phyloP scores from a whole-genome alignment of 495 filamentous ascomycete species.

The Jackrogersella multiformis region DNA sequence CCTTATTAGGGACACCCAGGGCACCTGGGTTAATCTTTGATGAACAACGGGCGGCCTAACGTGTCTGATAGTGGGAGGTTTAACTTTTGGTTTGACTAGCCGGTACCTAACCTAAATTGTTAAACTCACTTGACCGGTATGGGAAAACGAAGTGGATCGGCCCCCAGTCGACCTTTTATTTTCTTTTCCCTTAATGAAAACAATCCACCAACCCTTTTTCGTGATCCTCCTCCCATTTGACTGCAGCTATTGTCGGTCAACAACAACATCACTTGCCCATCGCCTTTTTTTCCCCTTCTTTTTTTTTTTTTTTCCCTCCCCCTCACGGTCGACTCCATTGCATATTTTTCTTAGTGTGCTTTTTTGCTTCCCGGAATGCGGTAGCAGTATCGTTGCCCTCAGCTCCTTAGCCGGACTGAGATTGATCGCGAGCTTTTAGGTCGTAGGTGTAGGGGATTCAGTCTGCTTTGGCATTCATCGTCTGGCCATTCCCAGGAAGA shows the following conservation, averaged over 20 bases:
- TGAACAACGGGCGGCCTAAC: slow-evolving; percentile 7
- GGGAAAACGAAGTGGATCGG: slow-evolving; percentile 43
- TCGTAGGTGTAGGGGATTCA: slow-evolving; percentile 23
- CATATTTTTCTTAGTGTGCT: slow-evolving; percentile 19
- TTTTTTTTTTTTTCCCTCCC: too few species aligned
- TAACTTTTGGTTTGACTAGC: background rate
- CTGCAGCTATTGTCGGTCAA: slow-evolving; percentile 36
- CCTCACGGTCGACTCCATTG: slow-evolving; percentile 14
- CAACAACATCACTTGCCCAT: slow-evolving; percentile 31
- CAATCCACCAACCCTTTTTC: slow-evolving; percentile 41
- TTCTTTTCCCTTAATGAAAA: slow-evolving; percentile 47
- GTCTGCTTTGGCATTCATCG: slow-evolving; percentile 24
- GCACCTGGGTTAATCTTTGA: slow-evolving; percentile 5
- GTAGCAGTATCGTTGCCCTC: slow-evolving; percentile 60
- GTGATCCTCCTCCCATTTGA: slow-evolving; percentile 36
- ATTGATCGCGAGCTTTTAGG: slow-evolving; percentile 42
- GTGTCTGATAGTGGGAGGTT: slow-evolving; percentile 18
- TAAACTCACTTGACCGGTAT: slow-evolving; percentile 24
- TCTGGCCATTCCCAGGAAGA: background rate
- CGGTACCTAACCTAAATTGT: background rate
- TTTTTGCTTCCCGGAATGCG: slow-evolving; percentile 56
- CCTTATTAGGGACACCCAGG: slow-evolving; percentile 10
- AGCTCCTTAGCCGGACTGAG: slow-evolving; percentile 66
- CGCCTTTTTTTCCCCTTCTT: slow-evolving; percentile 22
- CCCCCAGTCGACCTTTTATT: slow-evolving; percentile 46